A percentile compares a stretch with the other conserved stretches of the same genome.
These are phyloP conservation scores for Verbascum thapsus DNA, from an alignment of 257 asterid genomes.

Conservation along the genomic window DNA sequence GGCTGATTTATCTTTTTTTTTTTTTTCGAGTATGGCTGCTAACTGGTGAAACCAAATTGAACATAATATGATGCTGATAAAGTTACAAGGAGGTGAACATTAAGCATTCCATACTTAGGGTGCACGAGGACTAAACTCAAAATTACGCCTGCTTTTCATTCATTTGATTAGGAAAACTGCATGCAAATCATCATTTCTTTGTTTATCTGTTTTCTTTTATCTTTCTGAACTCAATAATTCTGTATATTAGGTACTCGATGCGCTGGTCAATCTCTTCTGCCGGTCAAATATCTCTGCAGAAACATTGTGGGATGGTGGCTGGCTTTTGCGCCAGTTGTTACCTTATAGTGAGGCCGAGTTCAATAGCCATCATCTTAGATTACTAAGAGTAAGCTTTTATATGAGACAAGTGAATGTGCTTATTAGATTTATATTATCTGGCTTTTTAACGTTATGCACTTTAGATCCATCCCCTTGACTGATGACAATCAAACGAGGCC, in stretches of 20 bases:
- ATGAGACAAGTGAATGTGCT: constrained; percentile 24
- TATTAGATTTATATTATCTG: constrained; percentile 21
- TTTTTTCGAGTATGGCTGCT: background rate
- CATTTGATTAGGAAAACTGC: constrained; percentile 19
- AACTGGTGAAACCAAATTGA: constrained; percentile 11
- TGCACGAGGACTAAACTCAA: constrained; percentile 9
- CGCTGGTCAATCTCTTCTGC: constrained; percentile 93
- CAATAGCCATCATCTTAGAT: constrained; percentile 61
- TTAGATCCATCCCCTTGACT: constrained; percentile 9
- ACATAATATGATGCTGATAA: background rate
- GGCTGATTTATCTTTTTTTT: background rate
- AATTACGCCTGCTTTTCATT: constrained; percentile 10
- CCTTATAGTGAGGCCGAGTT: constrained; percentile 88
- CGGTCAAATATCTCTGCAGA: constrained; percentile 89
- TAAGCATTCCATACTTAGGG: background rate
- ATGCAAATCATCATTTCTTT: constrained; percentile 6
- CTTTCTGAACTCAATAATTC: constrained; percentile 27
- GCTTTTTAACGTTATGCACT: constrained; percentile 10
- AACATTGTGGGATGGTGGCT: constrained; percentile 98
- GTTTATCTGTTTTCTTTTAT: constrained; percentile 15
- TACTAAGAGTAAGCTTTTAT: constrained; percentile 63
- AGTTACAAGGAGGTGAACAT: constrained; percentile 2
- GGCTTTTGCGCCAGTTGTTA: constrained; percentile 98
- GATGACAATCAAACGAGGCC: constrained; percentile 1
- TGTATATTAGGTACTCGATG: constrained; percentile 80